Percentiles rank a stretch among this genome's conserved stretches.
Conservation (phyloP, 2,329 filamentous ascomycete genomes). For the Sporothrix humicola region DNA sequence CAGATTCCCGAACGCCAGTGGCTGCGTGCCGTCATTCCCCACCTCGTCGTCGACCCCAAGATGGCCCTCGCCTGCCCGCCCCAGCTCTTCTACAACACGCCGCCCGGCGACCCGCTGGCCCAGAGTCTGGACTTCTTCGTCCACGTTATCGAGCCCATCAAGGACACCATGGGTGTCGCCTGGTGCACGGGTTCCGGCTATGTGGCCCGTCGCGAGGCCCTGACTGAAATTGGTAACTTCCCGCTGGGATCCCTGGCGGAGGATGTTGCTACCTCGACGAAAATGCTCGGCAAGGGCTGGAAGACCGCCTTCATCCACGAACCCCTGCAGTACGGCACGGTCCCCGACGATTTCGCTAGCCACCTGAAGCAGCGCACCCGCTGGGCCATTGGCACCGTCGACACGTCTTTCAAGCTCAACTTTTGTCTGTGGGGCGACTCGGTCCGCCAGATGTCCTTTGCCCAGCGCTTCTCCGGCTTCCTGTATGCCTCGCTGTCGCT, state of each 20-base stretch:
- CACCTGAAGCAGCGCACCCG: conserved; percentile 64
- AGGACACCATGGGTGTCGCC: conserved; percentile 60
- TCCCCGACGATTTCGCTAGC: conserved; percentile 61
- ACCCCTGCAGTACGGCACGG: conserved; percentile 63
- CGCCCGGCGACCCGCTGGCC: conserved; percentile 61
- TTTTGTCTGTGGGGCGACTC: conserved; percentile 63
- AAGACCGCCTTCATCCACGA: conserved; percentile 66
- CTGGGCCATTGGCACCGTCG: conserved; percentile 62
- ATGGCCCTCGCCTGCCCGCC: conserved; percentile 65
- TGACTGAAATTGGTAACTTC: conserved; percentile 67
- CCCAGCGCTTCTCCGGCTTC: conserved; percentile 65
- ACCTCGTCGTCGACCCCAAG: conserved; percentile 62
- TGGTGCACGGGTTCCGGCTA: conserved; percentile 71
- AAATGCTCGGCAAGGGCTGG: conserved; percentile 66
- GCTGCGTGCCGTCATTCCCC: conserved; percentile 64
- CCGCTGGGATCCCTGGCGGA: conserved; percentile 65
- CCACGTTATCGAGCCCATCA: conserved; percentile 58
- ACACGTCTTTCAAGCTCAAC: conserved; percentile 64
- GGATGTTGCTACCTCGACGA: conserved; percentile 63
- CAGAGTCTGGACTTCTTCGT: conserved; percentile 65
- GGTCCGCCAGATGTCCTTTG: conserved; percentile 59
- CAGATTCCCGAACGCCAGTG: conserved; percentile 65
- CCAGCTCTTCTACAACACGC: conserved; percentile 68
- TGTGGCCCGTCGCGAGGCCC: conserved; percentile 61
- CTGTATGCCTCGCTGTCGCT: conserved; percentile 57